Evolutionary conservation across 2,329 filamentous ascomycete genomes (phyloP), one percentile per base, ranked within the genome.

Genomic region (Fusarium tjaetaba): DNA sequence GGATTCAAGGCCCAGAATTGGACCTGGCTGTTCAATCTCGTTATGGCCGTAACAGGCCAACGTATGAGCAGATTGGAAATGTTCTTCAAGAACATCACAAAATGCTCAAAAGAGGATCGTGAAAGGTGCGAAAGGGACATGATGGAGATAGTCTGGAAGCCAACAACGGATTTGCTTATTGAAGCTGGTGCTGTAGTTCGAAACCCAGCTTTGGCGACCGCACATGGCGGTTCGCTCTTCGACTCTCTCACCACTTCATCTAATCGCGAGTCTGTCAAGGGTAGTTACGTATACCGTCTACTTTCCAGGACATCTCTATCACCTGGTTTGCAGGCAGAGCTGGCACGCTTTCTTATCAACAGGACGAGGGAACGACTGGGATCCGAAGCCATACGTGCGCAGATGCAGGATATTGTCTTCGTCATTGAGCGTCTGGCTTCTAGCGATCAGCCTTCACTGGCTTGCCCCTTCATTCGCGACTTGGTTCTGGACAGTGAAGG

Each of bases 391-490:
- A n/a, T 79, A 16, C 55, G 43, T 3, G 55, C 39, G 5, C 61
- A 73, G 8, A 75, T 79, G 60, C 36, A 26, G 0, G 34, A 53
- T 14, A 48, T 78, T 5, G 67, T 73, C 14, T 61, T 49, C 2
- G 72, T 79, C 24, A 67, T 81, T 28, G 62, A 74, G 4, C 42
- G 61, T 1, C 42, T 83, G 11, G 66, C 79, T 4, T 52, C 43
- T 3, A 77, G 80, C 30, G 80, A 83, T 22, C 74, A 76, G 26
- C 82, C 82, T 0, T 62, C 65, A 2, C 56, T 78, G 4, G 82
- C 82, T 0, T 77, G 74, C 11, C 73, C 79, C 0, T 77, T 82
- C 4, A 76, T 84, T 8, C 75, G 72, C 6, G 64, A 80, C 22
- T 46, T 82, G 15, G 67, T 82, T 7, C 46, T 82, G 20, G 68